Evolutionary conservation across 441 rosid genomes (phyloP).

Genomic region (Erysimum pusillum): DNA sequence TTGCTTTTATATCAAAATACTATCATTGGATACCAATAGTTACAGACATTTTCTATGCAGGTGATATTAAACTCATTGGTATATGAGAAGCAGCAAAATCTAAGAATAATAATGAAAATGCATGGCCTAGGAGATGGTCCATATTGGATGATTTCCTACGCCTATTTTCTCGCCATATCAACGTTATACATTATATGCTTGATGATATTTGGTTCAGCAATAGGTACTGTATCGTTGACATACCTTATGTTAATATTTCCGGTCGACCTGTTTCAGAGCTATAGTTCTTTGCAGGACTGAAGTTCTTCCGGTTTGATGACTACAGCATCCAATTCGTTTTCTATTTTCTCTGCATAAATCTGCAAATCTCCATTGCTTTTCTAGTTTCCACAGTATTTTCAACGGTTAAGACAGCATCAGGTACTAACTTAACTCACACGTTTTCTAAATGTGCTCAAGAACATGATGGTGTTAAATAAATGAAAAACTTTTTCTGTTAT

Average conservation of each 20-base stretch:
- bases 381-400: constrained; percentile 68
- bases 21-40: neutral
- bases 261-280: neutral
- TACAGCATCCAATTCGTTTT: constrained; percentile 77
- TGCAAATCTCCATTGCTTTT: constrained; percentile 84
- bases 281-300: constrained; percentile 55
- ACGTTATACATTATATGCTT: constrained; percentile 67
- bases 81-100: constrained; percentile 79
- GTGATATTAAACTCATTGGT: constrained; percentile 78
- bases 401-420: constrained; percentile 81
- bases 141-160: constrained; percentile 84
- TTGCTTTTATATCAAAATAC: neutral
- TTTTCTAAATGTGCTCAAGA: neutral
- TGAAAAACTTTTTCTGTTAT: too few species aligned
- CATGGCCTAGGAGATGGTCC: constrained; percentile 96
- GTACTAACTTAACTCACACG: constrained; percentile 47
- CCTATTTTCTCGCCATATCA: constrained; percentile 77
- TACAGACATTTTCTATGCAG: constrained; percentile 49
- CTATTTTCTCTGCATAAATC: constrained; percentile 76
- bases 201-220: constrained; percentile 70
- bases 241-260: neutral
- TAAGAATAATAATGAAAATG: constrained; percentile 97
- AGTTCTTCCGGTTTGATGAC: constrained; percentile 75
- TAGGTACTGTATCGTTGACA: constrained; percentile 34
- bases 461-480: neutral